phyloP scores from a whole-genome alignment of 2,329 filamentous ascomycete species.

The Ceratocystis smalleyi region DNA sequence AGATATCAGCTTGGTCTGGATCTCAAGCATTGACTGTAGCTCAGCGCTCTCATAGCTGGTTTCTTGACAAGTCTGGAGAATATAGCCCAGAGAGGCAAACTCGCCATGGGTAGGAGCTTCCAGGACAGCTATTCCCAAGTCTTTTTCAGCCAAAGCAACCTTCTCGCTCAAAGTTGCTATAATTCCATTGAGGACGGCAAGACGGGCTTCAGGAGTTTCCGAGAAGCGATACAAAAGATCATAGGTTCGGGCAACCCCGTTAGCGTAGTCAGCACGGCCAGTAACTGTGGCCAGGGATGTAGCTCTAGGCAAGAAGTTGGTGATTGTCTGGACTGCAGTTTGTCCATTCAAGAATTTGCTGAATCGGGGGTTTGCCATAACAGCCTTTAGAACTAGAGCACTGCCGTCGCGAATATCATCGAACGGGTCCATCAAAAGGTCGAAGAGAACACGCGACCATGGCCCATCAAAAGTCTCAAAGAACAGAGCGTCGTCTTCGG shows the following conservation, averaged over 20 bases:
- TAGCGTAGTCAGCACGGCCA: slow-evolving; percentile 78
- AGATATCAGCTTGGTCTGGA: slow-evolving; percentile 24
- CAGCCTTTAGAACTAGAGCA: slow-evolving; percentile 33
- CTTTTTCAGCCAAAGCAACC: slow-evolving; percentile 42
- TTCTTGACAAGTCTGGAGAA: slow-evolving; percentile 17
- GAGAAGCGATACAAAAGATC: slow-evolving; percentile 51
- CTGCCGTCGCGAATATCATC: slow-evolving; percentile 66
- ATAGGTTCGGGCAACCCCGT: slow-evolving; percentile 68
- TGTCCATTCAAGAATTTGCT: slow-evolving; percentile 14
- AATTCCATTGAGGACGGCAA: slow-evolving; percentile 41
- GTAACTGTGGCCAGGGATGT: slow-evolving; percentile 49
- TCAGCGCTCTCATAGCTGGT: slow-evolving; percentile 13
- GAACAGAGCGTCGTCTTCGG: slow-evolving; percentile 27
- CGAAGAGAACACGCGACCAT: slow-evolving; percentile 51
- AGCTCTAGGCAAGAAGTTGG: slow-evolving; percentile 35
- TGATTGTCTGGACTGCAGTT: slow-evolving; percentile 24
- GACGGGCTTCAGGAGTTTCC: slow-evolving; percentile 27
- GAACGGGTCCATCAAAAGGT: slow-evolving; percentile 76
- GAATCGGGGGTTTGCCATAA: slow-evolving; percentile 30
- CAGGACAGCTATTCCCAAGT: slow-evolving; percentile 52
- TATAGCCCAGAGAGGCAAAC: slow-evolving; percentile 44
- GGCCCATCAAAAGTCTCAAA: slow-evolving; percentile 31
- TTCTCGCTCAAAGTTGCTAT: slow-evolving; percentile 49
- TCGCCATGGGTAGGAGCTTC: slow-evolving; percentile 54
- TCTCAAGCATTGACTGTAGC: slow-evolving; percentile 12